Base-by-base conservation (phyloP, 2,329 filamentous ascomycete genomes). In the Akanthomyces uredinophilus region DNA sequence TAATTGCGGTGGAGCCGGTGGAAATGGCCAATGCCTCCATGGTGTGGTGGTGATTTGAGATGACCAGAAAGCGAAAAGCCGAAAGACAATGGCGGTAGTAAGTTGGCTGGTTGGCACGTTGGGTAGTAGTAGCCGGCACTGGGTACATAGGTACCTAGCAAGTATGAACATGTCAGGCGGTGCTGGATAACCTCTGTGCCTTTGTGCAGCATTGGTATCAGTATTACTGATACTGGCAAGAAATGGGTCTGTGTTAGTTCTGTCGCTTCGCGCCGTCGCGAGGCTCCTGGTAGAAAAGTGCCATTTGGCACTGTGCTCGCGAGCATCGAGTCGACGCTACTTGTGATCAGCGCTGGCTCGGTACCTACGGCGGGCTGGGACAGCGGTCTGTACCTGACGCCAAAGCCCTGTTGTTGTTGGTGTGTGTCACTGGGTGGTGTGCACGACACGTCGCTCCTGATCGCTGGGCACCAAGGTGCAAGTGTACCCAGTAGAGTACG, bases 1-100 rank as follows among this genome's bases (percentile, higher is more conserved):
- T 46, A 54, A 61, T 61, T 61, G 51, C 51, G 59, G 59, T 61
- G 59, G 59, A 27, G 51, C 32, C 18, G 50, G 50, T 61, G 59
- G 49, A 61, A 61, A 54, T 61, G 49, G 49, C 27, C 49, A 41
- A 43, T 37, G 41, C 35, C 51, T 41, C 24, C 6, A 27, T 2
- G 27, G 32, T 35, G 46, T 51, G 29, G 24, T 22, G 35, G 18
- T 53, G 51, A 53, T 37, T 53, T 52, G 35, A 39, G 51, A 41
- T 41, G 35, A 22, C n/a, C 18, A 37, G n/a, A 16, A 11, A 37
- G 14, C 32, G 32, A 35, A 39, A 39, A 39, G 37, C 37, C 13
- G 35, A 54, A 37, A 22, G 20, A 41, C 35, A 54, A 16, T 20
- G 35, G n/a, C n/a, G n/a, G 5, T 29, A 6, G 27, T 29, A 29